Evolutionary conservation across 1,284 basidiomycete genomes (phyloP).

Genomic region (Moesziomyces sp.): DNA sequence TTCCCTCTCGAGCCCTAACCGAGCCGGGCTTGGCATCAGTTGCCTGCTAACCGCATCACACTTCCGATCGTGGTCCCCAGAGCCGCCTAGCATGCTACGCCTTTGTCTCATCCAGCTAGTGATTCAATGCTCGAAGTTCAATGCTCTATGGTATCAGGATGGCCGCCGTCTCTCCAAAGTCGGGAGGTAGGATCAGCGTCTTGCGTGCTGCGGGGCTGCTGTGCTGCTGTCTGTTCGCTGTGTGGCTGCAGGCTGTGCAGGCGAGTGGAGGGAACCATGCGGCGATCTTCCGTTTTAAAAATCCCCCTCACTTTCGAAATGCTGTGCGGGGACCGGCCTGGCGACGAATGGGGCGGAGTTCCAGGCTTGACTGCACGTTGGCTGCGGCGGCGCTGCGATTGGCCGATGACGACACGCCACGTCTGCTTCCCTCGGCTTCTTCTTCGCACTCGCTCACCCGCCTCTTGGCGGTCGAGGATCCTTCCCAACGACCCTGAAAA

Average conservation of each 20-base stretch:
- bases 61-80: background rate
- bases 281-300: background rate
- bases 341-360: too few relatives aligned
- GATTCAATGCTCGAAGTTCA: too few relatives aligned
- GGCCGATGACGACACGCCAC: constrained; percentile 27
- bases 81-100: background rate
- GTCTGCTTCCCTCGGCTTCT: background rate
- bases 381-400: constrained; percentile 1
- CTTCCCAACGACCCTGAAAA: too few relatives aligned
- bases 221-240: too few relatives aligned
- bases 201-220: too few relatives aligned
- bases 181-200: too few relatives aligned
- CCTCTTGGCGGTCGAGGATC: too few relatives aligned
- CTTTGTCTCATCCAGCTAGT: background rate
- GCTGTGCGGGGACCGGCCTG: background rate
- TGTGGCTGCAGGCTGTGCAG: background rate
- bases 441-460: background rate
- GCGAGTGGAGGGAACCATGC: background rate
- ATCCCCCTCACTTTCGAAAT: background rate
- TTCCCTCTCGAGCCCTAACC: constrained; percentile 1
- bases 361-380: constrained; percentile 2
- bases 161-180: too few relatives aligned
- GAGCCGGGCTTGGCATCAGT: constrained; percentile 17
- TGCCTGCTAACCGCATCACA: background rate
- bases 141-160: too few relatives aligned